These are phyloP conservation scores for Trichosporon faecale DNA, from an alignment of 1,284 basidiomycete genomes.

Conservation along the genomic window DNA sequence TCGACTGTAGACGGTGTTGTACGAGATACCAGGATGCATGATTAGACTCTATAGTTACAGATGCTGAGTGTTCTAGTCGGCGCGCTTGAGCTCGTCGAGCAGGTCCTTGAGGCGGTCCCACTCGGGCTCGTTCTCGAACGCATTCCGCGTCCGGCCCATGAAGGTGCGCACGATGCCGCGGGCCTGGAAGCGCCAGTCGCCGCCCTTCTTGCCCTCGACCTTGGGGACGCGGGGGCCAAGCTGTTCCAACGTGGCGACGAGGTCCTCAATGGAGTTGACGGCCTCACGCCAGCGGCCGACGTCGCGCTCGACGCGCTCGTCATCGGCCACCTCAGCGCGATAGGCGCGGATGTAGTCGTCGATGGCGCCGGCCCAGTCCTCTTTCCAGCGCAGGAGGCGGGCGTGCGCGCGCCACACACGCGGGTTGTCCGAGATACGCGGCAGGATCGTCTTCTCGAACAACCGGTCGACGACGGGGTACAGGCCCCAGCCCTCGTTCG, in stretches of 20 bases:
- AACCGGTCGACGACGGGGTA: slow-evolving; percentile 63
- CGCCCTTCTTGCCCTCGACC: slow-evolving; percentile 54
- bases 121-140: slow-evolving; percentile 81
- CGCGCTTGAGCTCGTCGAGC: slow-evolving; percentile 52
- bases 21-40: slow-evolving; percentile 23
- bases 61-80: slow-evolving; percentile 18
- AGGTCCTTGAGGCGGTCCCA: slow-evolving; percentile 66
- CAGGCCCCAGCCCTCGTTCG: slow-evolving; percentile 67
- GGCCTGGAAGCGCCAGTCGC: slow-evolving; percentile 77
- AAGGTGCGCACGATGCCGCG: slow-evolving; percentile 84
- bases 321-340: slow-evolving; percentile 66
- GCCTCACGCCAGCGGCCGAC: slow-evolving; percentile 66
- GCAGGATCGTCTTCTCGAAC: slow-evolving; percentile 73
- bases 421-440: slow-evolving; percentile 66
- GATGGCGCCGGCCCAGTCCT: slow-evolving; percentile 69
- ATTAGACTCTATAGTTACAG: slow-evolving; percentile 15
- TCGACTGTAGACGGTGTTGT: slow-evolving; percentile 13
- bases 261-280: slow-evolving; percentile 71
- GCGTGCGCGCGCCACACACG: slow-evolving; percentile 78
- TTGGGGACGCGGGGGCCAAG: slow-evolving; percentile 65
- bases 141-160: slow-evolving; percentile 61
- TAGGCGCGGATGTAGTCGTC: slow-evolving; percentile 81
- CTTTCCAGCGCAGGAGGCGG: slow-evolving; percentile 69
- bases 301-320: slow-evolving; percentile 64
- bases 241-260: slow-evolving; percentile 76